A percentile compares a stretch with the other conserved stretches of the same genome.
Conservation (phyloP, 2,329 filamentous ascomycete genomes). For the Ophiocordyceps sinensis region DNA sequence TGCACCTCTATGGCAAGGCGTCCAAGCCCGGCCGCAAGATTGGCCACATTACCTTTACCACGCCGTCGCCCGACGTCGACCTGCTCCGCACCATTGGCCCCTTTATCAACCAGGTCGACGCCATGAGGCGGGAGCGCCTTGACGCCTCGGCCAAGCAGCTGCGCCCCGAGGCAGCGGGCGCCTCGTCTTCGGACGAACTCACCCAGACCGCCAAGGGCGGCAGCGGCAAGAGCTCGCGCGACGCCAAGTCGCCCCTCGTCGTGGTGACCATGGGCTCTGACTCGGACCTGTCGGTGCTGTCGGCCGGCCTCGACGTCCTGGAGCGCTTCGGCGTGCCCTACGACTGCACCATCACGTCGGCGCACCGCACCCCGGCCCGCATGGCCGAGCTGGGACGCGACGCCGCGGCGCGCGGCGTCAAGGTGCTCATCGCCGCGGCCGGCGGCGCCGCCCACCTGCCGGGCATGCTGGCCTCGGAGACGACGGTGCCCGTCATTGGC, state of each 20-base stretch:
- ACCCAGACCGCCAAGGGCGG: neutral
- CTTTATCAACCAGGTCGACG: conserved; percentile 51
- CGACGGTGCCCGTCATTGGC: conserved; percentile 60
- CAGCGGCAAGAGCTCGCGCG: conserved; percentile 8
- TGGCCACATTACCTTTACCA: conserved; percentile 78
- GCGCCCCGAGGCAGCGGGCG: conserved; percentile 13
- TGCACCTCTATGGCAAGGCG: conserved; percentile 88
- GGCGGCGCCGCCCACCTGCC: conserved; percentile 61
- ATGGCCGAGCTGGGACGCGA: conserved; percentile 54
- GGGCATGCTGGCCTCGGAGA: conserved; percentile 62
- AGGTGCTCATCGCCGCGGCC: conserved; percentile 62
- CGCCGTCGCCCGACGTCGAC: conserved; percentile 51
- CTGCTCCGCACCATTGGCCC: conserved; percentile 44
- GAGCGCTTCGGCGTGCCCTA: conserved; percentile 58
- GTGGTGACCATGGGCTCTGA: conserved; percentile 77
- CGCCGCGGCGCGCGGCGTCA: conserved; percentile 50
- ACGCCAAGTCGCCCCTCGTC: conserved; percentile 39
- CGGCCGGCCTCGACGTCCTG: conserved; percentile 50
- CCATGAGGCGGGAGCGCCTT: conserved; percentile 41
- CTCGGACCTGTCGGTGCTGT: conserved; percentile 57
- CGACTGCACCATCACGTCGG: conserved; percentile 63
- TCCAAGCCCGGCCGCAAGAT: conserved; percentile 86
- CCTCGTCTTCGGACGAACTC: neutral
- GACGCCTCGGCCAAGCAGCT: conserved; percentile 22
- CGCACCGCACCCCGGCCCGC: conserved; percentile 56